These are phyloP conservation scores for Paramecium octaurelia DNA, from an alignment of 73 alveolate genomes.

Conservation along the genomic window DNA sequence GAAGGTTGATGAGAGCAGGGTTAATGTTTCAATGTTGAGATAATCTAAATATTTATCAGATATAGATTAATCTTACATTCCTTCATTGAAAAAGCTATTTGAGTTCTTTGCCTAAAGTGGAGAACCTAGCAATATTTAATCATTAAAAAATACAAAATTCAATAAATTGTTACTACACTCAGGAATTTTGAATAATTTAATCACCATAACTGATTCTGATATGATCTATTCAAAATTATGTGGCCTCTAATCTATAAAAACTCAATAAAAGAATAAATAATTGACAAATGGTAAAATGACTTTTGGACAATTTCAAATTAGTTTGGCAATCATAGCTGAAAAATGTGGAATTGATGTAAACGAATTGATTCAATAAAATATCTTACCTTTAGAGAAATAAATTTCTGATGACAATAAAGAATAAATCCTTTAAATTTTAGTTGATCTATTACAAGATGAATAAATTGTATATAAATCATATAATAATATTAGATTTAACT, in stretches of 20 bases:
- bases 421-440: background rate
- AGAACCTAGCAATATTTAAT: conserved; percentile 28
- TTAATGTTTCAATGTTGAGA: background rate
- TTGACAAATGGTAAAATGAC: conserved; percentile 12
- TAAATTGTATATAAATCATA: background rate
- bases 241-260: background rate
- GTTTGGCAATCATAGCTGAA: background rate
- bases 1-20: background rate
- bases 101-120: conserved; percentile 4
- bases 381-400: conserved; percentile 19
- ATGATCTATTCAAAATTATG: conserved; percentile 16
- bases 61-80: background rate
- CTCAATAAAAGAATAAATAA: background rate
- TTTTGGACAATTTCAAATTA: background rate
- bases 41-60: conserved; percentile 20
- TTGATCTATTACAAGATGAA: conserved; percentile 18
- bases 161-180: conserved; percentile 3
- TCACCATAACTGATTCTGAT: background rate
- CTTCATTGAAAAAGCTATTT: background rate
- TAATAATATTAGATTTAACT: background rate
- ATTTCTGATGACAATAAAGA: conserved; percentile 15
- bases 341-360: background rate
- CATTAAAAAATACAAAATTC: background rate
- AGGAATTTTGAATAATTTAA: background rate
- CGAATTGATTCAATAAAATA: background rate